Evolutionary conservation across 2,329 filamentous ascomycete genomes (phyloP).

Genomic region (Talaromyces sp.): DNA sequence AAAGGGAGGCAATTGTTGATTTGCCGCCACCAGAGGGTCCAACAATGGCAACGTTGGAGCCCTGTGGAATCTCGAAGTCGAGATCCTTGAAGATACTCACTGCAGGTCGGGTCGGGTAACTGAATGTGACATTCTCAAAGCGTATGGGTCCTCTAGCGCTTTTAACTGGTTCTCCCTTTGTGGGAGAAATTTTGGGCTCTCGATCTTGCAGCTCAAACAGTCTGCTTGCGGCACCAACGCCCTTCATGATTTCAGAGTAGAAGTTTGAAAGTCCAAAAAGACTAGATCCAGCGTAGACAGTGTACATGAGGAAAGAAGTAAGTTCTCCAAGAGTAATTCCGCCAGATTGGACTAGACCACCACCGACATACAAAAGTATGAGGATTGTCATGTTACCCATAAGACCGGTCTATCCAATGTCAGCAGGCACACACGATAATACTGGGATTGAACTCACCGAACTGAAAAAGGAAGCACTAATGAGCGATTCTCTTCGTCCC

Average conservation of each 20-base stretch:
- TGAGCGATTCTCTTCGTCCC: conserved; percentile 79
- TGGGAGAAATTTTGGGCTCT: conserved; percentile 79
- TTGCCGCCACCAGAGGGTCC: conserved; percentile 95
- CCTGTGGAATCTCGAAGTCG: conserved; percentile 85
- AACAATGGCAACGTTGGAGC: conserved; percentile 93
- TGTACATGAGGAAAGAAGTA: conserved; percentile 98
- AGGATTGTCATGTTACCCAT: conserved; percentile 96
- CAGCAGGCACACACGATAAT: background rate
- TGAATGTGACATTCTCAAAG: conserved; percentile 81
- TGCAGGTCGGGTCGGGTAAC: conserved; percentile 89
- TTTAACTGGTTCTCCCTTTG: conserved; percentile 70
- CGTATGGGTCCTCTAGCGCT: conserved; percentile 86
- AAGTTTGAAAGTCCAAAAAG: conserved; percentile 93
- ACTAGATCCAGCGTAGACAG: conserved; percentile 78
- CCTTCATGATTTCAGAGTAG: conserved; percentile 98
- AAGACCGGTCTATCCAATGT: conserved; percentile 67
- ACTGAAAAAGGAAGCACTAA: conserved; percentile 87
- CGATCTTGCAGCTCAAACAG: conserved; percentile 95
- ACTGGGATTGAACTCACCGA: conserved; percentile 39
- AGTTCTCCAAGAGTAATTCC: conserved; percentile 86
- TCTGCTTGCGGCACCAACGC: conserved; percentile 91
- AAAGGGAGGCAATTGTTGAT: conserved; percentile 86
- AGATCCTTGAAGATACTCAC: conserved; percentile 87
- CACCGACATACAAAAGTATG: conserved; percentile 82
- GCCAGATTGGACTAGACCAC: conserved; percentile 82